Evolutionary conservation across 2,329 filamentous ascomycete species (phyloP).

Genomic region (Cladosporium cucumerinum): DNA sequence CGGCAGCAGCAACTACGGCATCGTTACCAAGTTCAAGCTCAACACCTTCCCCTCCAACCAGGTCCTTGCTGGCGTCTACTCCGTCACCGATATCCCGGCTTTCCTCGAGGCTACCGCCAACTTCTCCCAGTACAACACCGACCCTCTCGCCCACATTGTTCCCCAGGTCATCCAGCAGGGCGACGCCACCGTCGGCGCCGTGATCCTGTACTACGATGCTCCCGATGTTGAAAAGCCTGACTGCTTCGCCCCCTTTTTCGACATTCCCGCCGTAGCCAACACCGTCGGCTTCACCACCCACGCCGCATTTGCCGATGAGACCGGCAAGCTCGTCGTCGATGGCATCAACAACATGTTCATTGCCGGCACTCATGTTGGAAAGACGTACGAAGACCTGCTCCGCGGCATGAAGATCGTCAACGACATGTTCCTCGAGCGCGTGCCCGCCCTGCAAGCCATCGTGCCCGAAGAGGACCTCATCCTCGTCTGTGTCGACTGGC

Average conservation of each 20-base stretch:
- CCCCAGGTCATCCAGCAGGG: conserved; percentile 13
- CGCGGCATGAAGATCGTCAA: conserved; percentile 11
- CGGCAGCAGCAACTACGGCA: conserved; percentile 45
- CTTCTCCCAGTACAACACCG: conserved; percentile 15
- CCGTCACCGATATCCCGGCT: conserved; percentile 12
- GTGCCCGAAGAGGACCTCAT: conserved; percentile 11
- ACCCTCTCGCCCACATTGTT: conserved; percentile 13
- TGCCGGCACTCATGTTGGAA: conserved; percentile 12
- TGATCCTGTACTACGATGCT: conserved; percentile 10
- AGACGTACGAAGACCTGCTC: conserved; percentile 13
- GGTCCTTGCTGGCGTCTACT: conserved; percentile 15
- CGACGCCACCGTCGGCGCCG: conserved; percentile 4
- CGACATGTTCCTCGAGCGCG: conserved; percentile 13
- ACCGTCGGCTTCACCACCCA: conserved; percentile 10
- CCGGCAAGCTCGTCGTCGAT: conserved; percentile 8
- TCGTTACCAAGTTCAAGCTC: conserved; percentile 35
- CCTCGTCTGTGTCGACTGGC: conserved; percentile 15
- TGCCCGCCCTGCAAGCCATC: conserved; percentile 12
- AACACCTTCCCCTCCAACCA: conserved; percentile 12
- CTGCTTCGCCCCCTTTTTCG: conserved; percentile 15
- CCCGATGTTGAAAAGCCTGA: conserved; percentile 8
- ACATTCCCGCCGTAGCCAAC: conserved; percentile 3
- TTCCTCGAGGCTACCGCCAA: conserved; percentile 13
- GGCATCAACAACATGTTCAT: conserved; percentile 14
- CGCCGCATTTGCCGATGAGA: conserved; percentile 12